phyloP scores from a whole-genome alignment of 495 filamentous ascomycete species.

The Penicillium cinerascens region DNA sequence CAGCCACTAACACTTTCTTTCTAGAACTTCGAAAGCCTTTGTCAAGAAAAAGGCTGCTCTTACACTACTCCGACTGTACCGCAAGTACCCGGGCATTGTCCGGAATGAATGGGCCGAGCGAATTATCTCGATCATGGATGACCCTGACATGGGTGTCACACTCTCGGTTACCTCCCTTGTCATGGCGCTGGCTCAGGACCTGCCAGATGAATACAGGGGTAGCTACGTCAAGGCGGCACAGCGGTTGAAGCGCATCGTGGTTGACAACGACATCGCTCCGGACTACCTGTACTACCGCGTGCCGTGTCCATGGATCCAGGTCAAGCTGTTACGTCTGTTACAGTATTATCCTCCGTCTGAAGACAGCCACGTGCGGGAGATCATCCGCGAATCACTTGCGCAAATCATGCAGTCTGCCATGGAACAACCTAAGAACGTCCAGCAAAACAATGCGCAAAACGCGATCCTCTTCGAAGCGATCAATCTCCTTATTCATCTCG shows the following conservation, averaged over 20 bases:
- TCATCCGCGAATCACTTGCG: constrained; percentile 89
- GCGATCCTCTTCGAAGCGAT: constrained; percentile 98
- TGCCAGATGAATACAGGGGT: constrained; percentile 88
- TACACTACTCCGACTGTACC: constrained; percentile 91
- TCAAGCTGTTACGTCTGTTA: constrained; percentile 84
- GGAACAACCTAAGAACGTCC: constrained; percentile 95
- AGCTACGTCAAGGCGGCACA: constrained; percentile 91
- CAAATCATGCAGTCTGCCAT: constrained; percentile 86
- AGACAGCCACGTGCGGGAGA: constrained; percentile 83
- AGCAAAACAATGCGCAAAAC: constrained; percentile 99
- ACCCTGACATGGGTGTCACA: constrained; percentile 89
- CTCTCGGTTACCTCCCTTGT: constrained; percentile 94
- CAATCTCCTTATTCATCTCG: constrained; percentile 97
- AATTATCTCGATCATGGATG: constrained; percentile 98
- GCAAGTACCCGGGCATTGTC: constrained; percentile 89
- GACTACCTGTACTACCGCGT: constrained; percentile 99
- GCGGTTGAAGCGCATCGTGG: constrained; percentile 79
- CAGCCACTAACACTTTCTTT: constrained; percentile 10
- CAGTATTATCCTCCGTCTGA: constrained; percentile 99
- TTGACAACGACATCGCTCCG: constrained; percentile 79
- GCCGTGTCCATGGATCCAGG: constrained; percentile 97
- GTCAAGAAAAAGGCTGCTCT: constrained; percentile 99
- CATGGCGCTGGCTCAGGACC: constrained; percentile 92
- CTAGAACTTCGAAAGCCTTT: constrained; percentile 90
- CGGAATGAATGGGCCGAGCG: constrained; percentile 96